phyloP scores from a whole-genome alignment of 1,284 basidiomycete species.

The Melampsora americana region DNA sequence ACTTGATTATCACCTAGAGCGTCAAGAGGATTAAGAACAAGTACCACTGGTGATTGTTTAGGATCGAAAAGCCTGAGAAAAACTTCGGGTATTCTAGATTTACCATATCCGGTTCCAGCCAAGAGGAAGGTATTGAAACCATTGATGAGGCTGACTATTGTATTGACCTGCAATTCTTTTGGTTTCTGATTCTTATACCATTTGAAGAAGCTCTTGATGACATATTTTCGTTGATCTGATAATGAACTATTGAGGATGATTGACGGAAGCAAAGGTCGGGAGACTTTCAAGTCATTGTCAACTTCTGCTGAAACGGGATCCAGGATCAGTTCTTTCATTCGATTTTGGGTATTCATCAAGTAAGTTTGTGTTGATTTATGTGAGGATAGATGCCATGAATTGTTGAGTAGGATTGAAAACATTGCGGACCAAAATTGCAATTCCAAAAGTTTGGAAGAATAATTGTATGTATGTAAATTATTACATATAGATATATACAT shows the following conservation, averaged over 20 bases:
- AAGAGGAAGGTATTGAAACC: conserved; percentile 17
- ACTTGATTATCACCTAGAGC: conserved; percentile 8
- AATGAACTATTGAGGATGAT: neutral
- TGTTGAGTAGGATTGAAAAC: too few relatives aligned
- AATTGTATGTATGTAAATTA: too few relatives aligned
- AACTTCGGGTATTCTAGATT: neutral
- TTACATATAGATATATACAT: too few relatives aligned
- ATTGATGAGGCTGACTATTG: neutral
- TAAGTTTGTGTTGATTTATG: too few relatives aligned
- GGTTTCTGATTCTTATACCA: neutral
- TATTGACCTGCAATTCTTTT: conserved; percentile 12
- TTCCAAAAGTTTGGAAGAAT: too few relatives aligned
- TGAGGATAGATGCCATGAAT: too few relatives aligned
- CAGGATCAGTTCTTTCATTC: too few relatives aligned
- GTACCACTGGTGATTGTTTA: neutral
- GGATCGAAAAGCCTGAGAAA: neutral
- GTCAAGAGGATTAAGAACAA: neutral
- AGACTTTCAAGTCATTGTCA: neutral
- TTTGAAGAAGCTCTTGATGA: neutral
- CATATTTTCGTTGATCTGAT: neutral
- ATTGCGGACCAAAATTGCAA: too few relatives aligned
- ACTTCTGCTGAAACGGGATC: too few relatives aligned
- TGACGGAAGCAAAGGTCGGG: neutral
- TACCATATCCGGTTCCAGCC: neutral
- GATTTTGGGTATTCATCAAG: too few relatives aligned